Evolutionary conservation across 2,329 filamentous ascomycete species (phyloP).

Genomic region (Aspergillus transmontanensis): DNA sequence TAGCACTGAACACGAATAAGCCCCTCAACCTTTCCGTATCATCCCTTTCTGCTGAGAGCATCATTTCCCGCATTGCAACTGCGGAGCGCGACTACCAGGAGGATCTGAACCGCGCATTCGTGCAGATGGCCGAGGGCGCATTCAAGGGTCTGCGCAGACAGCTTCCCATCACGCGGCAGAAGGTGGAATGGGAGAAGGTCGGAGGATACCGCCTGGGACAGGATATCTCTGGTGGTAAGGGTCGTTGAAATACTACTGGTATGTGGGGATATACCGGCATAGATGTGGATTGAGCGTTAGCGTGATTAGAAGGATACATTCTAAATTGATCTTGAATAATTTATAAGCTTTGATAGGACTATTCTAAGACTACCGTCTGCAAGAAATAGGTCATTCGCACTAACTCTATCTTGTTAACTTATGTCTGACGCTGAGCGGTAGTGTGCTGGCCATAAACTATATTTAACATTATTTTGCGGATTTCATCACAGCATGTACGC

Average conservation of each 20-base stretch:
- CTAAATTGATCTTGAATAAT: not conserved
- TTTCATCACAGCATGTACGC: too few species aligned
- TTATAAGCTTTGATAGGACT: not conserved
- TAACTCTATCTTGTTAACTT: not conserved
- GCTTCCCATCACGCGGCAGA: conserved; percentile 93
- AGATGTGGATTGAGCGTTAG: not conserved
- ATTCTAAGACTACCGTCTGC: not conserved
- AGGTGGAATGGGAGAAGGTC: conserved; percentile 99
- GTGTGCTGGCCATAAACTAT: too few species aligned
- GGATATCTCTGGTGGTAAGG: conserved; percentile 71
- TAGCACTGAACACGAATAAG: conserved; percentile 89
- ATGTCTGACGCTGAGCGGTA: too few species aligned
- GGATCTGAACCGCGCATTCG: conserved; percentile 89
- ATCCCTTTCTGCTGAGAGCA: conserved; percentile 65
- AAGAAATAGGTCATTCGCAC: not conserved
- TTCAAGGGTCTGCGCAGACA: conserved; percentile 94
- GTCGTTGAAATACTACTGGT: conserved; percentile 22
- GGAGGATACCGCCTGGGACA: conserved; percentile 85
- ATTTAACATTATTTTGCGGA: too few species aligned
- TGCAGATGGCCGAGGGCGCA: conserved; percentile 83
- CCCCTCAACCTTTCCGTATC: conserved; percentile 64
- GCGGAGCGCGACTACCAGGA: conserved; percentile 94
- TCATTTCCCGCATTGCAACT: conserved; percentile 75
- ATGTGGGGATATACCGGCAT: not conserved
- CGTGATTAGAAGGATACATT: not conserved